Conservation (phyloP, 768 basidiomycete species). For the Pisolithus orientalis region DNA sequence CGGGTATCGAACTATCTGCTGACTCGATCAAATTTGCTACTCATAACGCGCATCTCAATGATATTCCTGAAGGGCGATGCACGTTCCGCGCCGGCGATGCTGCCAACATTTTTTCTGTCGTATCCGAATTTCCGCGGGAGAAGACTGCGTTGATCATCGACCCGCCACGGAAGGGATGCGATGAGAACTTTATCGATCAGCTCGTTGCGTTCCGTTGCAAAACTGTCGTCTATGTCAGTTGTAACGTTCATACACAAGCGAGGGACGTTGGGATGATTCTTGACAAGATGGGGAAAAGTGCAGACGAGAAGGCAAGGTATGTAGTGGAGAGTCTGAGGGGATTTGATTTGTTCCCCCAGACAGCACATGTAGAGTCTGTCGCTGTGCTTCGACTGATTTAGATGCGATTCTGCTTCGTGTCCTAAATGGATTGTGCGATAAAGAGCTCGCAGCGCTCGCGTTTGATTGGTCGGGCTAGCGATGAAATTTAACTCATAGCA, state of each 20-base stretch:
- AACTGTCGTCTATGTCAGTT: slow-evolving; percentile 85
- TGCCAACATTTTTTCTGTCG: slow-evolving; percentile 72
- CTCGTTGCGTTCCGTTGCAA: slow-evolving; percentile 60
- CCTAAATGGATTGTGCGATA: too few species aligned
- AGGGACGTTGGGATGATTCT: slow-evolving; percentile 78
- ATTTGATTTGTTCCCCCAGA: slow-evolving; percentile 95
- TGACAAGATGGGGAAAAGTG: slow-evolving; percentile 33
- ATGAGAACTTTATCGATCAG: slow-evolving; percentile 72
- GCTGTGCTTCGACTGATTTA: slow-evolving; percentile 53
- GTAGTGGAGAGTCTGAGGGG: slow-evolving; percentile 78
- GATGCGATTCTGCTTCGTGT: too few species aligned
- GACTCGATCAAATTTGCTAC: slow-evolving; percentile 67
- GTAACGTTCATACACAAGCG: slow-evolving; percentile 92
- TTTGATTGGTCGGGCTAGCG: too few species aligned
- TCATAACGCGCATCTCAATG: slow-evolving; percentile 60
- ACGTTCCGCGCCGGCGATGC: slow-evolving; percentile 79
- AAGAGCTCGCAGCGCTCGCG: too few species aligned
- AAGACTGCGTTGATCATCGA: slow-evolving; percentile 75
- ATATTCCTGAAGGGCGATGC: slow-evolving; percentile 49
- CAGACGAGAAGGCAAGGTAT: slow-evolving; percentile 46
- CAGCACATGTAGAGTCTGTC: slow-evolving; percentile 86
- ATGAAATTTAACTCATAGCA: too few species aligned
- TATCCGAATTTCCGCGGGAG: slow-evolving; percentile 56
- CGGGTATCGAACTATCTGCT: slow-evolving; percentile 81
- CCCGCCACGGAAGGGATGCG: slow-evolving; percentile 94